Evolutionary conservation across 2,329 filamentous ascomycete species (phyloP), one percentile per base, ranked within the genome.

Genomic region (Talaromyces funiculosus): DNA sequence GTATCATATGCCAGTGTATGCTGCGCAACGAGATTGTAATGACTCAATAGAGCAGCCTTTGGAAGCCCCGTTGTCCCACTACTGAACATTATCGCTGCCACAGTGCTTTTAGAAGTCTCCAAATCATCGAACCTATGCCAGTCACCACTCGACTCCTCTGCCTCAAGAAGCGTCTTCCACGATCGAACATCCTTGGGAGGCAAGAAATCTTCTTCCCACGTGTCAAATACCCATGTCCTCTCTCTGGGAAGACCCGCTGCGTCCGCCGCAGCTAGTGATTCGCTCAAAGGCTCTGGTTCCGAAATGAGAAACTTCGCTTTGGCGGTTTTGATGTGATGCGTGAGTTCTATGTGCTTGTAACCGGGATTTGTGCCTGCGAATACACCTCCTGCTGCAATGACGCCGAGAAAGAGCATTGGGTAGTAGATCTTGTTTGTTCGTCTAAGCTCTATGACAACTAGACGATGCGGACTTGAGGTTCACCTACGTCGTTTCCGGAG

Each of bases 361-460:
- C 73, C 69, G 8, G 79, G 77, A 62, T 83, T 83, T 4, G 78
- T 76, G 4, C 80, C 81, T 2, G 79, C 78, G 67, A 77, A 82
- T 42, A 79, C 67, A 35, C 77, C 79, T 3, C 77, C 77, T 24
- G 76, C 74, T 33, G 77, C 79, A 51, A 82, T 75, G 59, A 81
- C 78, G 18, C 77, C 81, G 9, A 84, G 67, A 31, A 79, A 78
- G 2, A 83, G 64, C 20, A 83, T 71, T 4, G 77, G 74, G 61
- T 83, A 84, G 61, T 77, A 74, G 59, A 82, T 77, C 78, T 80
- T 29, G 22, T 35, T 45, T 40, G 8, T 29, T 10, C 7, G 8
- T 29, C n/a, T 47, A 3, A 47, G 43, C 24, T 47, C 3, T 4
- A 14, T 16, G 22, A 16, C 26, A 7, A 3, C 6, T 9, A 47